Percentiles rank a stretch among this genome's conserved stretches.
These are phyloP conservation scores for Zizania latifolia DNA, from an alignment of 176 grass and related monocot genomes.

Conservation along the genomic window DNA sequence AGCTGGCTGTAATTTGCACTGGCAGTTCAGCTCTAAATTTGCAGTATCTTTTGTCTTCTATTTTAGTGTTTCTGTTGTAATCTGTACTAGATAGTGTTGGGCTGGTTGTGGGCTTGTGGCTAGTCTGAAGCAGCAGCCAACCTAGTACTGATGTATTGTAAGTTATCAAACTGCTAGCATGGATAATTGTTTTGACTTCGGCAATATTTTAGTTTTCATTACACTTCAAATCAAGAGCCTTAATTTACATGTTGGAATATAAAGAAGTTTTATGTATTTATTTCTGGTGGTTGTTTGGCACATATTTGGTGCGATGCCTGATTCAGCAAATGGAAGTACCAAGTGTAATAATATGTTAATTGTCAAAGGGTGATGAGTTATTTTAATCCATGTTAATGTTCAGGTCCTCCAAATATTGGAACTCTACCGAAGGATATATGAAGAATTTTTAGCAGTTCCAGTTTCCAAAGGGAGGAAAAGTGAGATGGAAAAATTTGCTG, in stretches of 20 bases:
- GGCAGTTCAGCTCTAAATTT: neutral
- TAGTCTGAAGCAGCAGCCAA: neutral
- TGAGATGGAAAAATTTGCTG: conserved; percentile 96
- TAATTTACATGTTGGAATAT: neutral
- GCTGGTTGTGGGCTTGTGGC: neutral
- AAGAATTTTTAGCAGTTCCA: conserved; percentile 94
- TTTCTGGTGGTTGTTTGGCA: neutral
- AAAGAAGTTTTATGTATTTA: neutral
- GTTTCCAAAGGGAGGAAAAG: conserved; percentile 89
- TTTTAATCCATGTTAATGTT: conserved; percentile 18
- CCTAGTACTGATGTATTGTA: neutral
- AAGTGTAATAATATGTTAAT: neutral
- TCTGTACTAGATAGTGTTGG: neutral
- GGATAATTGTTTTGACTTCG: neutral
- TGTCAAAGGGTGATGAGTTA: neutral
- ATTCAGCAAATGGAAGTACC: neutral
- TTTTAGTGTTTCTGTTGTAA: neutral
- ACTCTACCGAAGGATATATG: conserved; percentile 85
- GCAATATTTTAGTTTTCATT: neutral
- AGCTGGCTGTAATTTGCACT: neutral
- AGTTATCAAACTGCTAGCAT: neutral
- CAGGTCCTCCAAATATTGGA: conserved; percentile 97
- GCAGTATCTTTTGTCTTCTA: neutral
- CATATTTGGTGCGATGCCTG: too few relatives aligned
- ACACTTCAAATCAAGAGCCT: neutral